Percentiles rank a stretch among this genome's conserved stretches.
Conservation (phyloP, 192 early-diverging fungal genomes). For the Linnemannia exigua region DNA sequence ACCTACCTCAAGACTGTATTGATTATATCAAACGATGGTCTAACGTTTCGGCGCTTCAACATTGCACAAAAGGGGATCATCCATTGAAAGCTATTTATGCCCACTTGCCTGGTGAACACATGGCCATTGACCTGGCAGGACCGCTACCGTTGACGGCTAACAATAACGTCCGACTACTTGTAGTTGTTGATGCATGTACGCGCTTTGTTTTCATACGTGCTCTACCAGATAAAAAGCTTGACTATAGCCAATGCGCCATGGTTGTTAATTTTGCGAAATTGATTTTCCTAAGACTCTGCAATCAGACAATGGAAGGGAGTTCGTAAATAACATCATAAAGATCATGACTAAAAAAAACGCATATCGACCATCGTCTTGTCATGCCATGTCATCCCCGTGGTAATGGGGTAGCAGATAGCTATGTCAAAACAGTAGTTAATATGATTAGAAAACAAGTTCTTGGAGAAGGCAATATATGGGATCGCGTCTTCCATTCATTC, state of each 20-base stretch:
- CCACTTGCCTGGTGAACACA: conserved; percentile 1
- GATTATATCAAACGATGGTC: conserved; percentile 3
- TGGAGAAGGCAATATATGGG: no score
- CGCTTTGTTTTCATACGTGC: not conserved
- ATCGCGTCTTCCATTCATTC: no score
- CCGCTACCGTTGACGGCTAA: not conserved
- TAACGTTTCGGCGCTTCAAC: not conserved
- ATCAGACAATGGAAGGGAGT: conserved; percentile 61
- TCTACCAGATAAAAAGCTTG: not conserved
- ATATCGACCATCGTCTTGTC: conserved; percentile 51
- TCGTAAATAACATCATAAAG: conserved; percentile 52
- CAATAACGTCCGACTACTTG: no score
- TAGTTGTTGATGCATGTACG: not conserved
- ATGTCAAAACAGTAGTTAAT: conserved; percentile 16
- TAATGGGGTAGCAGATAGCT: conserved; percentile 29
- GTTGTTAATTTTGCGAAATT: not conserved
- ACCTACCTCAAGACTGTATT: conserved; percentile 2
- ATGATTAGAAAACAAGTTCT: conserved; percentile 12
- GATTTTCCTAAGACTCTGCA: conserved; percentile 29
- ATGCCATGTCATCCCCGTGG: conserved; percentile 58
- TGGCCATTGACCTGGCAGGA: not conserved
- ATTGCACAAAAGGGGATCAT: conserved; percentile 7
- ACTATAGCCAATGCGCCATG: not conserved
- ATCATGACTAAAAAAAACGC: conserved; percentile 12
- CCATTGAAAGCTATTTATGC: conserved; percentile 16